Evolutionary conservation across 441 rosid species (phyloP).

Genomic region (Jatropha multifida): DNA sequence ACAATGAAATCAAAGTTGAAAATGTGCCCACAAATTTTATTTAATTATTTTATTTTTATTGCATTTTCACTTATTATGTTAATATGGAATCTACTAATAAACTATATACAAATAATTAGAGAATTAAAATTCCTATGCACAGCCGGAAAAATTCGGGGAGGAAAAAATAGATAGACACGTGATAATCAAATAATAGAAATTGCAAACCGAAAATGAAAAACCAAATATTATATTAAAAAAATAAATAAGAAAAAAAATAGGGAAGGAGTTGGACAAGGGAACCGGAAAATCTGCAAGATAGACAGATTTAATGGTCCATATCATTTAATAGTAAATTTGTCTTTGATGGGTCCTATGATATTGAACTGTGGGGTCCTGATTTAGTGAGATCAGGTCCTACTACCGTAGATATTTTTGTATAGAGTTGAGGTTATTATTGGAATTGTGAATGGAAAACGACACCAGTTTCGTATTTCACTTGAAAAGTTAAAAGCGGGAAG

Average conservation of each 20-base stretch:
- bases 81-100: too few relatives aligned
- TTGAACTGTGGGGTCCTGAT: not conserved
- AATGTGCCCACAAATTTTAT: too few relatives aligned
- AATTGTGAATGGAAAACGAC: slow-evolving; percentile 10
- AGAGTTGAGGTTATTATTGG: not conserved
- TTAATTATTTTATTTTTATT: too few relatives aligned
- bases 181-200: too few relatives aligned
- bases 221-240: too few relatives aligned
- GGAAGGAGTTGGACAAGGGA: not conserved
- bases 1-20: too few relatives aligned
- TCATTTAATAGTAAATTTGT: slow-evolving; percentile 6
- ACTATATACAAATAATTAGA: too few relatives aligned
- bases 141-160: too few relatives aligned
- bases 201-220: too few relatives aligned
- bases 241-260: not conserved
- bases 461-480: slow-evolving; percentile 14
- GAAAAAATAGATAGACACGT: too few relatives aligned
- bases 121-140: too few relatives aligned
- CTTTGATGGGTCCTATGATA: slow-evolving; percentile 13
- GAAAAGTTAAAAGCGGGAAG: slow-evolving; percentile 10
- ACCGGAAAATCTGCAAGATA: slow-evolving; percentile 6
- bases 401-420: not conserved
- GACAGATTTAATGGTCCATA: slow-evolving; percentile 19
- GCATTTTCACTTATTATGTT: too few relatives aligned
- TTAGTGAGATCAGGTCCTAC: slow-evolving; percentile 12